Base-by-base conservation (phyloP, 1,284 basidiomycete genomes). In the Rhodotorula sp. region DNA sequence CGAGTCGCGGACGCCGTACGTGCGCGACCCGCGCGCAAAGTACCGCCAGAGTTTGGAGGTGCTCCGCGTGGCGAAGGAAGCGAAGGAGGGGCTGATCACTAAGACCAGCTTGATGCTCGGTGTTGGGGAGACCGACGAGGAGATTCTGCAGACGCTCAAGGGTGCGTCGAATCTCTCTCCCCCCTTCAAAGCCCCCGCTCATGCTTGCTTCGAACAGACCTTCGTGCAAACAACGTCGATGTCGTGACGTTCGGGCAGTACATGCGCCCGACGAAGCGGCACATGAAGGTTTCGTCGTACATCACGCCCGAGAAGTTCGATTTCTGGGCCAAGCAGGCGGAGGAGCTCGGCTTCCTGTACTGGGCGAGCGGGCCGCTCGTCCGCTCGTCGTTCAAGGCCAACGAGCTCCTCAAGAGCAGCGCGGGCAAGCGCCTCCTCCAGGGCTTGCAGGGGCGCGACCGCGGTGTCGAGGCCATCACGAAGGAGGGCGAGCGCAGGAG, bases 21-120 rank as follows among this genome's bases (percentile, higher is more conserved):
- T 99, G 12, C 90, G 97, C 46, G 97, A 99, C 82, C 89, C 94
- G 36, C 87, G 96, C 51, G 97, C 97, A 21, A 91, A 89, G 37
- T 99, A 97, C 84, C 85, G 91, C 57, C 94, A 94, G 82, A 94
- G 90, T 81, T 83, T 99, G 70, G 86, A 85, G 71, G 95, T 98
- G 1, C 85, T 99, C 19, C 85, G 89, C 78, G 88, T 90, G 67
- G 83, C 83, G 37, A 84, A 84, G 76, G 67, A 71, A 48, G 91
- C 93, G 2, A 91, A 92, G 82, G 88, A 88, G 64, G 91, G 91
- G 25, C 86, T 91, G 53, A 87, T 99, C 71, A 99, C 97, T 32
- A 99, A 99, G 85, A 98, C 94, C 8, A 97, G 94, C 79, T 91
- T 99, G 77, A 99, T 99, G 97, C 88, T 99, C 56, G 97, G 97